Percentiles rank a stretch among this genome's conserved stretches.
Evolutionary conservation across 805 yeast species (phyloP).

Genomic region (Nakazawaea ernobii): DNA sequence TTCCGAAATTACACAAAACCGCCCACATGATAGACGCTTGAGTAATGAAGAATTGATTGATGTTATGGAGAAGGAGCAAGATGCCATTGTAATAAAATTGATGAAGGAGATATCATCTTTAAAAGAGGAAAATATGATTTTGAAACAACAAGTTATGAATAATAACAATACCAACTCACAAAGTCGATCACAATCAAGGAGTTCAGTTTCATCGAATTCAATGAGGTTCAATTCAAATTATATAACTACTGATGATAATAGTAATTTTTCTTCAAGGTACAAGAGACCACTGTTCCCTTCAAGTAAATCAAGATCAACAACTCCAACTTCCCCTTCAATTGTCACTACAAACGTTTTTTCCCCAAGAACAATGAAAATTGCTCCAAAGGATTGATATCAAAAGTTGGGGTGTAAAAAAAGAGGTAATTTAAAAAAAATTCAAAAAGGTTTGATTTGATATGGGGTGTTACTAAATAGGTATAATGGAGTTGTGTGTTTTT

Average conservation of each 20-base stretch:
- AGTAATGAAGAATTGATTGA: slow-evolving; percentile 47
- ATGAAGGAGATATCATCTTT: slow-evolving; percentile 55
- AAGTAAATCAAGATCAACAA: background rate
- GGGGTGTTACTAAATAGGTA: too few relatives aligned
- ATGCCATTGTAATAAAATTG: slow-evolving; percentile 61
- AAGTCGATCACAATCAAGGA: background rate
- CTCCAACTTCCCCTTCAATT: background rate
- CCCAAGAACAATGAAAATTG: too few relatives aligned
- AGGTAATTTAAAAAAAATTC: too few relatives aligned
- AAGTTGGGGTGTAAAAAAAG: too few relatives aligned
- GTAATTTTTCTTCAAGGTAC: background rate
- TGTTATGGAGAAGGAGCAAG: slow-evolving; percentile 69
- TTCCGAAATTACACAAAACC: background rate
- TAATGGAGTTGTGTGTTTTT: too few relatives aligned
- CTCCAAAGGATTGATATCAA: too few relatives aligned
- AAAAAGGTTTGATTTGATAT: too few relatives aligned
- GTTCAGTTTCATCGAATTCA: background rate
- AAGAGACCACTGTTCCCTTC: background rate
- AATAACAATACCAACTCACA: background rate
- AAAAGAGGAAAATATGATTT: slow-evolving; percentile 44
- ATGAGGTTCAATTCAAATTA: background rate
- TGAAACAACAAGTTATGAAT: slow-evolving; percentile 25
- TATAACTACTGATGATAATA: background rate
- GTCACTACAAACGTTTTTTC: too few relatives aligned
- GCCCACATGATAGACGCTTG: slow-evolving; percentile 9